These are phyloP conservation scores for Phytomonas serpens DNA, from an alignment of 208 protist genomes.

Conservation along the genomic window DNA sequence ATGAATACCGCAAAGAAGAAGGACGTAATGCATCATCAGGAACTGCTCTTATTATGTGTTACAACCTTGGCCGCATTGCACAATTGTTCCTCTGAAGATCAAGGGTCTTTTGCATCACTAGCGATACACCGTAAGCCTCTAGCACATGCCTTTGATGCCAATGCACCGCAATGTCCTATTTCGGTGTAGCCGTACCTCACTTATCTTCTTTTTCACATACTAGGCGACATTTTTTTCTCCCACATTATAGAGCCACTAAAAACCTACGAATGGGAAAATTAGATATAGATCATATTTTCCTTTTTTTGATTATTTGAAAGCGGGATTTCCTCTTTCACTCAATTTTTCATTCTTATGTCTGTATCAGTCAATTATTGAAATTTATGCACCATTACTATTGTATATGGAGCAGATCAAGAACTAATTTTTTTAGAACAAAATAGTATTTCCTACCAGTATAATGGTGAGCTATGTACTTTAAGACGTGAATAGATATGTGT, in stretches of 20 bases:
- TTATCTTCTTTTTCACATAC: not conserved
- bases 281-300: not conserved
- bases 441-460: not conserved
- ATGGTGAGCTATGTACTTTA: not conserved
- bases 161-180: slow-evolving; percentile 31
- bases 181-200: slow-evolving; percentile 10
- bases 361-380: not conserved
- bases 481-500: not conserved
- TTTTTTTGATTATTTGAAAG: not conserved
- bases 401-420: not conserved
- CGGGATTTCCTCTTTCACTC: slow-evolving; percentile 11
- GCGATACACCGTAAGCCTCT: slow-evolving; percentile 24
- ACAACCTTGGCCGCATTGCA: slow-evolving; percentile 38
- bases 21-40: slow-evolving; percentile 14
- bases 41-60: slow-evolving; percentile 29
- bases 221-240: slow-evolving; percentile 2
- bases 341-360: slow-evolving; percentile 8
- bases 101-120: slow-evolving; percentile 24
- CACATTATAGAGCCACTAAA: not conserved
- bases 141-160: slow-evolving; percentile 13
- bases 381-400: not conserved
- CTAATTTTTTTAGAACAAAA: slow-evolving; percentile 5
- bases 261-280: not conserved
- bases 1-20: slow-evolving; percentile 26
- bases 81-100: slow-evolving; percentile 31